phyloP scores from a whole-genome alignment of 2,329 filamentous ascomycete species.

The Neonectria sp. region DNA sequence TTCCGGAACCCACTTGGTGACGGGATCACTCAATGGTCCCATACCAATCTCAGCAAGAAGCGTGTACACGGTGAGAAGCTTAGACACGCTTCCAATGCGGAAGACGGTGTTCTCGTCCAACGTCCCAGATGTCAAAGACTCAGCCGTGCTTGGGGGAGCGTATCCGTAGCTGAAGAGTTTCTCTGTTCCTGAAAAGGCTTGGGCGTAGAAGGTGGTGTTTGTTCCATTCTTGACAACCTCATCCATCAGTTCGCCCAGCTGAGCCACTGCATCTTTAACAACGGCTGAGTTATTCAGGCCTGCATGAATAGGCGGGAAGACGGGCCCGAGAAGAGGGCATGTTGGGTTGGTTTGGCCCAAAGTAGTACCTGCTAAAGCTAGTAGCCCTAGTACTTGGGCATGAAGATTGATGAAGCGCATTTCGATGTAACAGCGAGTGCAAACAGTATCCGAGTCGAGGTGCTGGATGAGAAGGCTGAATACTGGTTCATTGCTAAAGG shows the following conservation, averaged over 20 bases:
- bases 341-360: slow-evolving; percentile 9
- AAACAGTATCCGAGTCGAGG: neutral
- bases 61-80: slow-evolving; percentile 42
- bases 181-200: slow-evolving; percentile 12
- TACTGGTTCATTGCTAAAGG: neutral
- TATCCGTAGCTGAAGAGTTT: slow-evolving; percentile 14
- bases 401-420: neutral
- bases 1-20: slow-evolving; percentile 46
- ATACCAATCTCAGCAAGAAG: slow-evolving; percentile 38
- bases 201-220: slow-evolving; percentile 8
- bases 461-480: neutral
- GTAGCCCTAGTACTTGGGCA: neutral
- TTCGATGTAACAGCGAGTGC: neutral
- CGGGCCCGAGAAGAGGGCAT: slow-evolving; percentile 16
- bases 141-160: neutral
- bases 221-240: slow-evolving; percentile 2
- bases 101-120: slow-evolving; percentile 39
- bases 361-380: neutral
- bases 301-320: slow-evolving; percentile 2
- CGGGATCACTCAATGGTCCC: slow-evolving; percentile 34
- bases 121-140: slow-evolving; percentile 4
- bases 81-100: slow-evolving; percentile 47
- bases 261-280: neutral
- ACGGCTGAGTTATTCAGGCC: neutral
- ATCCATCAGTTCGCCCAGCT: neutral